Percentiles rank a stretch among this genome's conserved stretches.
These are phyloP conservation scores for Sporothrix sp. DNA, from an alignment of 2,329 filamentous ascomycete genomes.

Conservation along the genomic window DNA sequence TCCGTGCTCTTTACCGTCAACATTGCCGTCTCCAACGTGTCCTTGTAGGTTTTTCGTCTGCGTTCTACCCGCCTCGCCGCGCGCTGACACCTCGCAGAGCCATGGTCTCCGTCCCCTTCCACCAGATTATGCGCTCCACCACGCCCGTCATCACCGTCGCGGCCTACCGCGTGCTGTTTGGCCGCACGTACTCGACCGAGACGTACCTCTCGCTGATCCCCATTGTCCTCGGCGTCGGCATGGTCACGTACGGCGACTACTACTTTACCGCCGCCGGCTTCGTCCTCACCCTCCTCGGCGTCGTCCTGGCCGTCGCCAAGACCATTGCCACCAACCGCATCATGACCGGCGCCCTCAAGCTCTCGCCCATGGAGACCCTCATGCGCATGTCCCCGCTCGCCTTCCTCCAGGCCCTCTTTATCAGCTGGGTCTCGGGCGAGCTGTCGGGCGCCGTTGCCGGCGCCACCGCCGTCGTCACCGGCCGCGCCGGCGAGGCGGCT, in stretches of 20 bases:
- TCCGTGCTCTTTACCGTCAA: slow-evolving; percentile 20
- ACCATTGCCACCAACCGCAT: slow-evolving; percentile 55
- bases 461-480: too few species aligned
- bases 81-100: background rate
- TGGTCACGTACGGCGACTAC: slow-evolving; percentile 53
- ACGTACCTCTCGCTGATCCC: slow-evolving; percentile 52
- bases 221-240: slow-evolving; percentile 47
- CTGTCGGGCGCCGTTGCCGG: slow-evolving; percentile 25
- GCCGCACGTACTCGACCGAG: slow-evolving; percentile 43
- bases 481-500: background rate
- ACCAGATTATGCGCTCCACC: slow-evolving; percentile 52
- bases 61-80: background rate
- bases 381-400: slow-evolving; percentile 54
- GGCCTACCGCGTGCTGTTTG: slow-evolving; percentile 47
- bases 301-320: slow-evolving; percentile 44
- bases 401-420: slow-evolving; percentile 43
- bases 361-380: slow-evolving; percentile 51
- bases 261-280: slow-evolving; percentile 50
- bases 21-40: slow-evolving; percentile 20
- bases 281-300: slow-evolving; percentile 42
- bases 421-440: slow-evolving; percentile 44
- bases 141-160: slow-evolving; percentile 51
- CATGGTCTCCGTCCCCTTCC: slow-evolving; percentile 46
- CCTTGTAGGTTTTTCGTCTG: slow-evolving; percentile 5
- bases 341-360: slow-evolving; percentile 50